Conservation (phyloP, 1,284 basidiomycete genomes). For the Trametes versicolor region DNA sequence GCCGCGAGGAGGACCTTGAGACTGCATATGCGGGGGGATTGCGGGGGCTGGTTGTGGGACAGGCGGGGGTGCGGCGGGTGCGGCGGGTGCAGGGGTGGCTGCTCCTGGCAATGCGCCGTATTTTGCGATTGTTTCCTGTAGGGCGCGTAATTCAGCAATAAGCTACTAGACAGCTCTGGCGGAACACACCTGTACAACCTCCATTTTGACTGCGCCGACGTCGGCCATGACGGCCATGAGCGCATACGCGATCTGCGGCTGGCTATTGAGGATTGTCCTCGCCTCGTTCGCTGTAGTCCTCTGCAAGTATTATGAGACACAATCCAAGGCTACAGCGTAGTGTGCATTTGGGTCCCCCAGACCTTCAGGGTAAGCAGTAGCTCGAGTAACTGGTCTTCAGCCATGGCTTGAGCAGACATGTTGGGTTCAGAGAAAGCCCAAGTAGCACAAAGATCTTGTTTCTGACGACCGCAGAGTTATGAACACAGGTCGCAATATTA, state of each 20-base stretch:
- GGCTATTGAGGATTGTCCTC: slow-evolving; percentile 69
- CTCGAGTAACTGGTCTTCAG: slow-evolving; percentile 72
- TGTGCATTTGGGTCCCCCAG: slow-evolving; percentile 13
- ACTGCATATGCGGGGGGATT: slow-evolving; percentile 52
- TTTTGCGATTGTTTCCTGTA: slow-evolving; percentile 38
- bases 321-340: background rate
- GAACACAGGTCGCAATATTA: background rate
- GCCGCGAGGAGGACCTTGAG: slow-evolving; percentile 41
- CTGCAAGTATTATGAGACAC: slow-evolving; percentile 45
- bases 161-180: slow-evolving; percentile 3
- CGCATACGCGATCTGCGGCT: slow-evolving; percentile 80
- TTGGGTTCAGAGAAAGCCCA: background rate
- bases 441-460: background rate
- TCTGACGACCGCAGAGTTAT: background rate
- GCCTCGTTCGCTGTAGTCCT: slow-evolving; percentile 79
- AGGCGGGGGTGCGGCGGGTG: slow-evolving; percentile 39
- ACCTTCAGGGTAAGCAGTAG: slow-evolving; percentile 75
- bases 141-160: background rate
- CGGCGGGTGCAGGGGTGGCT: slow-evolving; percentile 37
- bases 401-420: slow-evolving; percentile 42
- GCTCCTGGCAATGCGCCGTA: slow-evolving; percentile 34
- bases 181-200: slow-evolving; percentile 70
- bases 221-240: slow-evolving; percentile 79
- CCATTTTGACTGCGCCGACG: slow-evolving; percentile 75
- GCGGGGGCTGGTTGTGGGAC: slow-evolving; percentile 36